Evolutionary conservation across 140 eudicot genomes (phyloP).

Genomic region (Flaveria floridana): DNA sequence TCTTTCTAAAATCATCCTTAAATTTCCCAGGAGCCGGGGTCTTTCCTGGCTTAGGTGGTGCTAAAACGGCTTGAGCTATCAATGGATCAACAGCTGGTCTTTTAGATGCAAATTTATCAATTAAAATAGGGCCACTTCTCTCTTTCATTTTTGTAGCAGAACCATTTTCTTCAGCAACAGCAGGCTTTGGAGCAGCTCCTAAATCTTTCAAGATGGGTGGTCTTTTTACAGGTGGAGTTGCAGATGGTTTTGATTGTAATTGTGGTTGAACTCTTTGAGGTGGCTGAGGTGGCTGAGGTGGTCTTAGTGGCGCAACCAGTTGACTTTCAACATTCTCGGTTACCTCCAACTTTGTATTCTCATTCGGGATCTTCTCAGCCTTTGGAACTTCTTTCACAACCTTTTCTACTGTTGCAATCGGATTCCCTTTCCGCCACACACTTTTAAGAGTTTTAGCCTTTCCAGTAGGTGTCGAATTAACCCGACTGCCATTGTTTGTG

Average conservation of each 20-base stretch:
- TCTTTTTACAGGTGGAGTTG: slow-evolving; percentile 50
- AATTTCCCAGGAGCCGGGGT: slow-evolving; percentile 44
- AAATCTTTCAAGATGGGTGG: slow-evolving; percentile 65
- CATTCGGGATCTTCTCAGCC: slow-evolving; percentile 30
- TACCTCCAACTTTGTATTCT: slow-evolving; percentile 36
- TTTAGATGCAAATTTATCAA: slow-evolving; percentile 84
- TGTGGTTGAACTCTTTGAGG: slow-evolving; percentile 65
- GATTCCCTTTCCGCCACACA: slow-evolving; percentile 90
- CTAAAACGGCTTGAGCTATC: slow-evolving; percentile 67
- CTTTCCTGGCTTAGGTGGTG: slow-evolving; percentile 71
- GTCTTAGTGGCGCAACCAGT: slow-evolving; percentile 37
- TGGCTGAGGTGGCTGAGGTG: slow-evolving; percentile 49
- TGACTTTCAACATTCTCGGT: slow-evolving; percentile 34
- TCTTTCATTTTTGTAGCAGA: slow-evolving; percentile 45
- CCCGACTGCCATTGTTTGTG: slow-evolving; percentile 39
- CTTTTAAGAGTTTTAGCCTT: slow-evolving; percentile 61
- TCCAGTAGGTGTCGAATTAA: slow-evolving; percentile 27
- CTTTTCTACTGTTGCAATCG: slow-evolving; percentile 56
- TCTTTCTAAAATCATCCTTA: slow-evolving; percentile 57
- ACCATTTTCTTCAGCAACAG: slow-evolving; percentile 30
- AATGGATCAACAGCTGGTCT: slow-evolving; percentile 57
- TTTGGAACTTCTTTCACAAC: slow-evolving; percentile 44
- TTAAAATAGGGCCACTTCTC: slow-evolving; percentile 62
- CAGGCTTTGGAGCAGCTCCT: slow-evolving; percentile 54
- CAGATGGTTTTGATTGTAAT: slow-evolving; percentile 68